Conservation (phyloP, 2,329 filamentous ascomycete genomes). For the Fusarium udum region DNA sequence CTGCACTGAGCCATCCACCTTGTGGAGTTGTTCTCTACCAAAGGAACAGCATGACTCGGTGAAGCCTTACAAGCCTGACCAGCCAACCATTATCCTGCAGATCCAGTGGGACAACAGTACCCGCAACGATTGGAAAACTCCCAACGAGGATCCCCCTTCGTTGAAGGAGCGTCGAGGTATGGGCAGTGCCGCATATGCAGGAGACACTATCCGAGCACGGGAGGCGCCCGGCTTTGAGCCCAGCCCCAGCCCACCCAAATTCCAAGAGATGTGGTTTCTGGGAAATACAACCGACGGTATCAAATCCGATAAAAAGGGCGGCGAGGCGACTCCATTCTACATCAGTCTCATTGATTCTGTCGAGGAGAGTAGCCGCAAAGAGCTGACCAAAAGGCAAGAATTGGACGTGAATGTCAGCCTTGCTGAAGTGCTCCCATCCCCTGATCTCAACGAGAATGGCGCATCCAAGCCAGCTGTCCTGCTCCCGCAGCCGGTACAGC, state of each 20-base stretch:
- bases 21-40: slow-evolving; percentile 89
- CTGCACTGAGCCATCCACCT: slow-evolving; percentile 75
- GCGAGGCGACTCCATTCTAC: slow-evolving; percentile 89
- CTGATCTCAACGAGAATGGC: slow-evolving; percentile 72
- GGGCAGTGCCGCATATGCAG: slow-evolving; percentile 39
- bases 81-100: slow-evolving; percentile 83
- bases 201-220: slow-evolving; percentile 34
- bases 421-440: slow-evolving; percentile 66
- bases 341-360: slow-evolving; percentile 73
- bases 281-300: slow-evolving; percentile 86
- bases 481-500: slow-evolving; percentile 74
- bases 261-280: slow-evolving; percentile 80
- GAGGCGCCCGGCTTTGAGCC: slow-evolving; percentile 54
- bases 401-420: slow-evolving; percentile 41
- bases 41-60: slow-evolving; percentile 77
- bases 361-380: slow-evolving; percentile 46
- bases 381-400: slow-evolving; percentile 39
- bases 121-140: slow-evolving; percentile 59
- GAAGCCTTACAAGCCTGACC: slow-evolving; percentile 69
- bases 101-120: slow-evolving; percentile 76
- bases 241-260: slow-evolving; percentile 65
- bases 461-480: slow-evolving; percentile 77
- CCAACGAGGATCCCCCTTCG: slow-evolving; percentile 50
- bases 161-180: slow-evolving; percentile 40
- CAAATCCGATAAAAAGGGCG: slow-evolving; percentile 72